Conservation (phyloP, 2,329 filamentous ascomycete genomes). For the Fonsecaea pugnacius region DNA sequence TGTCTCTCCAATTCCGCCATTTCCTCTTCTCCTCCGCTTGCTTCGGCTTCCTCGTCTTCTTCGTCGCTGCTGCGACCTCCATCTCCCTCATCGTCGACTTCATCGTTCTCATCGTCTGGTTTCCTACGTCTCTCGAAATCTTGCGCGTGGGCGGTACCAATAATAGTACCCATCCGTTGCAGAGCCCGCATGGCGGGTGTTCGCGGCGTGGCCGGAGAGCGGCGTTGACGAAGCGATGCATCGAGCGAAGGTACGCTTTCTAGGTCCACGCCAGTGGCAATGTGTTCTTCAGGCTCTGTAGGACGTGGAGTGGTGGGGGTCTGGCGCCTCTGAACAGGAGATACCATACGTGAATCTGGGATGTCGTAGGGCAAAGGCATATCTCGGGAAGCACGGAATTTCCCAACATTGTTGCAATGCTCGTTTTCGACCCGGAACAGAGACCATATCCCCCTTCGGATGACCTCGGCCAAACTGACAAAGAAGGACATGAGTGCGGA, state of each 20-base stretch:
- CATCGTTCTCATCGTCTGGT: conserved; percentile 47
- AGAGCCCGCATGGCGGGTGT: conserved; percentile 40
- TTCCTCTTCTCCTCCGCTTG: conserved; percentile 20
- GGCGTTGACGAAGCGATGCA: conserved; percentile 30
- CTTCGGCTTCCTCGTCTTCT: conserved; percentile 21
- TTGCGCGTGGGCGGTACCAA: conserved; percentile 82
- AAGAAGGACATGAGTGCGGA: conserved; percentile 80
- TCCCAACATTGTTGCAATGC: conserved; percentile 87
- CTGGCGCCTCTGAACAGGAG: conserved; percentile 16
- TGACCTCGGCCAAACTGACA: conserved; percentile 76
- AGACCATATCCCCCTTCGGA: conserved; percentile 86
- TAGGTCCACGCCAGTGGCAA: conserved; percentile 35
- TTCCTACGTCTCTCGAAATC: conserved; percentile 84
- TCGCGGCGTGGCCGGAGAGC: conserved; percentile 39
- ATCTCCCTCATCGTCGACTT: conserved; percentile 37
- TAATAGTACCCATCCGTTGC: conserved; percentile 65
- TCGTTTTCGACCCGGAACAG: conserved; percentile 97
- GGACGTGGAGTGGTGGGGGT: conserved; percentile 12
- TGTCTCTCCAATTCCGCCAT: conserved; percentile 20
- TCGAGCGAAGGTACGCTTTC: conserved; percentile 28
- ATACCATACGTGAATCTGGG: conserved; percentile 24
- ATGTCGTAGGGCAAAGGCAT: conserved; percentile 76
- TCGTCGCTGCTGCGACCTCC: conserved; percentile 10
- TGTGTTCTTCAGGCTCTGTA: conserved; percentile 18
- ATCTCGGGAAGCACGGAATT: conserved; percentile 87